Conservation (phyloP, 805 yeast genomes). For the Pichia pseudocactophila region DNA sequence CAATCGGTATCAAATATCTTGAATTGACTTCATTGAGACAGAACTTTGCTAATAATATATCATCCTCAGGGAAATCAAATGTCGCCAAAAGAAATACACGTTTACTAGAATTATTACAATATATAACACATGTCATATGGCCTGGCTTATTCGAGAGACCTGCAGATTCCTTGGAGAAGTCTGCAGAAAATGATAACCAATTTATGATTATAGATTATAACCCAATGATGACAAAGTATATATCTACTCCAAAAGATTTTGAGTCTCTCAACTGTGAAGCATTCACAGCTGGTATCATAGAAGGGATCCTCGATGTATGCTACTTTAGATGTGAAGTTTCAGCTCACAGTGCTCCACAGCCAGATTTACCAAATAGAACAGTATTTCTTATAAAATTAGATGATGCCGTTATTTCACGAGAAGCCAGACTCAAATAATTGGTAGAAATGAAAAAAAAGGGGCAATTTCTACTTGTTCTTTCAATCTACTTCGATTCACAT, state of each 20-base stretch:
- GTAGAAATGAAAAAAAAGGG: not conserved
- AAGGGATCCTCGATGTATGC: slow-evolving; percentile 69
- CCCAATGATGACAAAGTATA: slow-evolving; percentile 63
- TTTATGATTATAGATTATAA: slow-evolving; percentile 72
- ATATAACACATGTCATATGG: slow-evolving; percentile 70
- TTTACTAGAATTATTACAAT: slow-evolving; percentile 68
- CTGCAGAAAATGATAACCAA: slow-evolving; percentile 52
- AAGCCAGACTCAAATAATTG: slow-evolving; percentile 21
- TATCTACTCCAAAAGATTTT: slow-evolving; percentile 72
- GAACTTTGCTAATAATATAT: slow-evolving; percentile 35
- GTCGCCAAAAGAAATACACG: slow-evolving; percentile 54
- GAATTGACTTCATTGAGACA: slow-evolving; percentile 65
- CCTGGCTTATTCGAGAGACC: slow-evolving; percentile 62
- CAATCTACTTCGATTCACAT: not conserved
- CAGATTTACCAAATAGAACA: slow-evolving; percentile 49
- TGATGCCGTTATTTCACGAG: slow-evolving; percentile 45
- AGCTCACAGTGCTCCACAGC: slow-evolving; percentile 71
- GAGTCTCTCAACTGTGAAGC: slow-evolving; percentile 74
- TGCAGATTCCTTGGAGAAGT: slow-evolving; percentile 38
- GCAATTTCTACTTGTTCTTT: not conserved
- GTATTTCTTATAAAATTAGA: slow-evolving; percentile 71
- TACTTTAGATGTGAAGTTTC: slow-evolving; percentile 68
- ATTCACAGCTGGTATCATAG: slow-evolving; percentile 76
- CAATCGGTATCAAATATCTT: slow-evolving; percentile 61
- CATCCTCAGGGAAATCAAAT: slow-evolving; percentile 52